Percentiles rank a stretch among this genome's conserved stretches.
Evolutionary conservation across 2,329 filamentous ascomycete species (phyloP).

Genomic region (Beauveria sp.): DNA sequence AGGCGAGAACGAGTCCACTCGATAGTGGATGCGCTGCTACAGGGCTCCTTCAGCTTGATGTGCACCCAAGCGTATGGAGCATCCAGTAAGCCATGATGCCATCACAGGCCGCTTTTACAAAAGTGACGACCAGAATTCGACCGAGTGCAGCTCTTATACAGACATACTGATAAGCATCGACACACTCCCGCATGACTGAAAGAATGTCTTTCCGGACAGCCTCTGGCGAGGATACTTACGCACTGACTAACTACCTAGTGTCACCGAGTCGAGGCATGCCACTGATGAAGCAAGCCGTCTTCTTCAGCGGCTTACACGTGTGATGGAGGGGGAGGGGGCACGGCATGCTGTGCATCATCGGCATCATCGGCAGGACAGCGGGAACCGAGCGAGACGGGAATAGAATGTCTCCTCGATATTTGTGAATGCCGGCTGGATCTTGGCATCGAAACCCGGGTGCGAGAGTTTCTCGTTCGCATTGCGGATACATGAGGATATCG

Average conservation of each 20-base stretch:
- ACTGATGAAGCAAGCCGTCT: not conserved
- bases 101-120: not conserved
- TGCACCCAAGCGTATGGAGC: not conserved
- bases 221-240: not conserved
- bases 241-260: not conserved
- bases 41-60: not conserved
- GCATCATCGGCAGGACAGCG: not conserved
- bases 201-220: conserved; percentile 2
- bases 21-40: not conserved
- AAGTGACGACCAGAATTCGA: not conserved
- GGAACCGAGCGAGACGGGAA: not conserved
- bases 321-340: no score
- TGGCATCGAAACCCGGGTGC: conserved; percentile 1
- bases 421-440: not conserved
- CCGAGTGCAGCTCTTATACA: not conserved
- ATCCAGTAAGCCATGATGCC: conserved; percentile 1
- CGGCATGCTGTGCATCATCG: not conserved
- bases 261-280: not conserved
- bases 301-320: not conserved
- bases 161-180: not conserved
- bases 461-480: conserved; percentile 1
- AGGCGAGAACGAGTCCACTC: not conserved
- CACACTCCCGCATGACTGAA: not conserved
- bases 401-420: not conserved
- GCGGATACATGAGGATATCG: not conserved